These are phyloP conservation scores for Picocystis salinarum DNA, from an alignment of 139 green algal species.

Conservation along the genomic window DNA sequence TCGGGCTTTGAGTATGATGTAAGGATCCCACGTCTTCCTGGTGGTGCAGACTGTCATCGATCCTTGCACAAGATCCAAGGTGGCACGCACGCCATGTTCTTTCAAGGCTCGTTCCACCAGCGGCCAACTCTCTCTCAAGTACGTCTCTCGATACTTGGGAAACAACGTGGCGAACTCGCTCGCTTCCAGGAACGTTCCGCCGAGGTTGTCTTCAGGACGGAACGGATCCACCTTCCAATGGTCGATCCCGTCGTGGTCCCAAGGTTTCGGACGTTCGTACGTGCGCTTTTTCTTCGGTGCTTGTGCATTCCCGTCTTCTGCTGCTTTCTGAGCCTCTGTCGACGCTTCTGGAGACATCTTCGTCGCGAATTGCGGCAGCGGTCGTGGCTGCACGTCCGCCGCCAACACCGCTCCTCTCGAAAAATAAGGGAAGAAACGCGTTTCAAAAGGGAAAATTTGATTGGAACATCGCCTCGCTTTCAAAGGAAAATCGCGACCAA, in stretches of 20 bases:
- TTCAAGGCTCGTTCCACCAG: conserved; percentile 73
- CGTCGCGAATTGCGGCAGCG: no score
- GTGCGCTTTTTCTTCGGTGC: conserved; percentile 3
- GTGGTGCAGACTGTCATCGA: conserved; percentile 94
- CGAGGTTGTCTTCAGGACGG: conserved; percentile 71
- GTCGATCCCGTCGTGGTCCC: conserved; percentile 89
- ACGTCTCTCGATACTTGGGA: conserved; percentile 95
- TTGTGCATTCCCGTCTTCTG: conserved; percentile 13
- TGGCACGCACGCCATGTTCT: conserved; percentile 63
- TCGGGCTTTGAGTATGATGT: conserved; percentile 91
- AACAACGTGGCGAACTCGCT: conserved; percentile 93
- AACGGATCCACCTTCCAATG: conserved; percentile 71
- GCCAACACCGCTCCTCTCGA: no score
- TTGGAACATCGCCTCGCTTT: no score
- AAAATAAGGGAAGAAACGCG: no score
- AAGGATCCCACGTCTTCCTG: conserved; percentile 95
- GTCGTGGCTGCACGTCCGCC: no score
- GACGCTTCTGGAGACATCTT: background rate
- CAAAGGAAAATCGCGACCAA: no score
- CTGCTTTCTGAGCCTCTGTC: conserved; percentile 14
- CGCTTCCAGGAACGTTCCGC: conserved; percentile 84
- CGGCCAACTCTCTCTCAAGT: conserved; percentile 91
- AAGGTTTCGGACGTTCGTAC: conserved; percentile 64
- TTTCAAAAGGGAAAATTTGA: no score
- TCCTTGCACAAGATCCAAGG: conserved; percentile 67